Evolutionary conservation across 176 grass and related monocot genomes (phyloP).

Genomic region (Poa pratensis): DNA sequence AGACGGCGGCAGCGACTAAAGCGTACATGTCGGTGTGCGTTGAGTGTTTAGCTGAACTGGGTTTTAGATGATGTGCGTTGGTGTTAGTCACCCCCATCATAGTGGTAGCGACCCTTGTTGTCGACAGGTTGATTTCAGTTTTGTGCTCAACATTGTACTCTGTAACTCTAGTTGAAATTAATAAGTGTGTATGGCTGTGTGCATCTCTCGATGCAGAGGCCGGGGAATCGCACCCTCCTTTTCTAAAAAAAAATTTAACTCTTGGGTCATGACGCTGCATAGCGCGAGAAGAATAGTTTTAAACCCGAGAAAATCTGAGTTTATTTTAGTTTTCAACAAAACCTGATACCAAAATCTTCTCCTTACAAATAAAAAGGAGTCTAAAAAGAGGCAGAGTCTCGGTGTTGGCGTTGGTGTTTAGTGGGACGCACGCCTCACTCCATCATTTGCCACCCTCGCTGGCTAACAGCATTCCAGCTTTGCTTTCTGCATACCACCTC

Average conservation of each 20-base stretch:
- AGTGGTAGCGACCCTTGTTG: too few relatives aligned
- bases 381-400: background rate
- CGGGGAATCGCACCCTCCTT: too few relatives aligned
- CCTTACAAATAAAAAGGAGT: background rate
- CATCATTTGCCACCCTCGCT: constrained; percentile 44
- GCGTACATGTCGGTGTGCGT: too few relatives aligned
- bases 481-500: background rate
- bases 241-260: constrained; percentile 6
- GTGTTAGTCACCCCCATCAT: too few relatives aligned
- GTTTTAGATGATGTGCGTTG: too few relatives aligned
- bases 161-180: too few relatives aligned
- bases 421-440: constrained; percentile 52
- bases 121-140: too few relatives aligned
- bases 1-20: too few relatives aligned
- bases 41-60: too few relatives aligned
- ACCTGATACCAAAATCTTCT: background rate
- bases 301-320: background rate
- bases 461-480: constrained; percentile 32
- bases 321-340: background rate
- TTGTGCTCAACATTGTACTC: too few relatives aligned
- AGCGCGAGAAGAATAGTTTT: background rate
- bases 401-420: constrained; percentile 17
- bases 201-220: too few relatives aligned
- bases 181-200: too few relatives aligned
- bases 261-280: background rate